Base-by-base conservation (phyloP, 179 eudicot genomes). In the Gypsophila paniculata region DNA sequence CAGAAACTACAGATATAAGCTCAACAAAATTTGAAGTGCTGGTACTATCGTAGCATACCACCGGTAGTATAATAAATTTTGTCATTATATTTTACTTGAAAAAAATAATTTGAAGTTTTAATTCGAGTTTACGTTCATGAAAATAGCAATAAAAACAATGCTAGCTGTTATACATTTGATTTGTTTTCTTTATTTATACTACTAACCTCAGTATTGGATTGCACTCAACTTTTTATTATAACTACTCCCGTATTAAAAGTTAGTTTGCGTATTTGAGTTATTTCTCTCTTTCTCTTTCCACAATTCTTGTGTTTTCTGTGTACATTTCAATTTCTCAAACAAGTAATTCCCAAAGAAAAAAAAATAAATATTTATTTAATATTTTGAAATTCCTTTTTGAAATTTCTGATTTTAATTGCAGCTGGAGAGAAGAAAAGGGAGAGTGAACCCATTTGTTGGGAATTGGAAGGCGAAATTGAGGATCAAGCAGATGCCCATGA, bases 391-490 rank as follows among this genome's bases (percentile, higher is more conserved):
- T 22, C 60, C 19, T 18, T 54, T 54, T 54, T n/a, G n/a, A 5
- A 54, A 19, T 3, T 19, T 58, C 17, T 58, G 38, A 39, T 39
- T 39, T 29, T 61, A 36, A 26, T 34, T 65, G 69, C 53, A 65
- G 69, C 70, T 48, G 70, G 82, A 79, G 78, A 66, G 71, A 65
- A 82, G 78, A 68, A 79, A 55, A 51, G 76, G 74, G 18, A 73
- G 59, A 62, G 34, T 67, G 72, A 79, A 76, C 72, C 82, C 82
- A 73, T 51, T 76, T 66, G 74, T 63, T 61, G 80, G 80, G 15
- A 74, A 74, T 74, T 82, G 72, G 64, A 76, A 70, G 58, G 71
- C 68, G 8, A 82, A 70, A 64, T 78, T 80, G 42, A 73, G 78
- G 68, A 8, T 15, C 25, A 72, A 61, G 6, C 63, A 69, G 68